Conservation (phyloP, 1,284 basidiomycete species). For the Stygiomarasmius scandens region DNA sequence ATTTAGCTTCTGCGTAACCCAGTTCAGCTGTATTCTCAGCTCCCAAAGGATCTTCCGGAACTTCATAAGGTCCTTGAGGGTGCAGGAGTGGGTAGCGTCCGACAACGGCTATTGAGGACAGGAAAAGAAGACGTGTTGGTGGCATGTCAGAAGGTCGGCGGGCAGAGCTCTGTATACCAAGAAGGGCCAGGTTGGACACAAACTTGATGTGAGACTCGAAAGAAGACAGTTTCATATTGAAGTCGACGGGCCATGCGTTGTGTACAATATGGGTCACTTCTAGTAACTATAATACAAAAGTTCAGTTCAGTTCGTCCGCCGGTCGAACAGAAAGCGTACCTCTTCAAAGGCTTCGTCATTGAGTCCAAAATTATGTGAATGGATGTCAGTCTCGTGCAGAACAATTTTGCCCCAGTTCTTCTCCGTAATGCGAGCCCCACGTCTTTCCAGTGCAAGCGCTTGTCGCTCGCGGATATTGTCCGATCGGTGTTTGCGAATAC, state of each 20-base stretch:
- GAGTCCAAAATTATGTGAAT: conserved; percentile 30
- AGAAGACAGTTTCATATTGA: conserved; percentile 36
- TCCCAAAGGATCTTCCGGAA: conserved; percentile 4
- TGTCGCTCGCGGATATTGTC: conserved; percentile 24
- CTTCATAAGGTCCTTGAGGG: conserved; percentile 3
- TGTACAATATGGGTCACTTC: conserved; percentile 11
- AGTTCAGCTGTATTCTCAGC: conserved; percentile 51
- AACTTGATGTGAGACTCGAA: conserved; percentile 38
- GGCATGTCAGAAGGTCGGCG: conserved; percentile 17
- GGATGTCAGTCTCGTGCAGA: conserved; percentile 26
- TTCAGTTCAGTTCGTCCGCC: not conserved
- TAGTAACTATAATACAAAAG: conserved; percentile 21
- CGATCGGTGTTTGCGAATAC: not conserved
- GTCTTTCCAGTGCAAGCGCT: conserved; percentile 28
- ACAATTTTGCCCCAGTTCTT: conserved; percentile 32
- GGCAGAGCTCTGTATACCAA: conserved; percentile 28
- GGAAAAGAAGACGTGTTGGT: conserved; percentile 34
- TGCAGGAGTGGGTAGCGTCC: not conserved
- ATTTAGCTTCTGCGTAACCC: conserved; percentile 12
- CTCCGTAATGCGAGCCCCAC: conserved; percentile 30
- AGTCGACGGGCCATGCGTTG: conserved; percentile 41
- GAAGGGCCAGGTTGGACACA: conserved; percentile 32
- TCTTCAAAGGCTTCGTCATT: conserved; percentile 25
- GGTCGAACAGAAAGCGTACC: conserved; percentile 22
- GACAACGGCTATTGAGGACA: conserved; percentile 28